Evolutionary conservation across 2,329 filamentous ascomycete species (phyloP), one percentile per base, ranked within the genome.

Genomic region (Diaporthe ampelina): DNA sequence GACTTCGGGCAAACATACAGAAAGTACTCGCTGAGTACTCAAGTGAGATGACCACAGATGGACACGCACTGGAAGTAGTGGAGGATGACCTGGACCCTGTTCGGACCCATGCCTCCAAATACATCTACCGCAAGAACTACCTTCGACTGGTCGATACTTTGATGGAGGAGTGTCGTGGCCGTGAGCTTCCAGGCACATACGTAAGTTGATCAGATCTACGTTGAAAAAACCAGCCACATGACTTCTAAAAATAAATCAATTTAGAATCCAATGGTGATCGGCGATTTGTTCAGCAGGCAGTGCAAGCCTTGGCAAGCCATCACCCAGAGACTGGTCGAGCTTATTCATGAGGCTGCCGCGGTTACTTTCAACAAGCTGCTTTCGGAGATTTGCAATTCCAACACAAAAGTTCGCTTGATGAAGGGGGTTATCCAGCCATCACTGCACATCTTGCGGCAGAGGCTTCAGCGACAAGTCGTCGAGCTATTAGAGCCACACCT

Each of bases 301-400:
- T 79, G 78, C 72, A 79, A 79, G 19, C 79, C 79, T 21, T 80
- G 79, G 79, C 76, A 78, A 35, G 29, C 45, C 1, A 79, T 80
- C 67, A 77, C 79, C 9, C 78, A 78, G 58, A 77, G 77, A 9
- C 68, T 79, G 6, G 77, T 80, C 29, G 77, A 79, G 61, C 72
- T 75, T 21, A 79, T 80, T 35, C 77, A 79, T n/a, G 77, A 78
- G 52, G 78, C 79, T 9, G 79, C 78, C 10, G 73, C 75, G 2
- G 74, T 63, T 17, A 77, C 75, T 10, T 78, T 80, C 71, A 77
- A 77, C 72, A 77, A 76, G 50, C 73, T 77, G 1, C 63, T 78
- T 13, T 76, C 76, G 0, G 76, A 77, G 11, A 77, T 78, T 24
- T 78, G 76, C 61, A 77, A 79, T 43, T 45, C 68, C 15, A 79